Base-by-base conservation (phyloP, 2,329 filamentous ascomycete species). In the Colletotrichum plurivorum region DNA sequence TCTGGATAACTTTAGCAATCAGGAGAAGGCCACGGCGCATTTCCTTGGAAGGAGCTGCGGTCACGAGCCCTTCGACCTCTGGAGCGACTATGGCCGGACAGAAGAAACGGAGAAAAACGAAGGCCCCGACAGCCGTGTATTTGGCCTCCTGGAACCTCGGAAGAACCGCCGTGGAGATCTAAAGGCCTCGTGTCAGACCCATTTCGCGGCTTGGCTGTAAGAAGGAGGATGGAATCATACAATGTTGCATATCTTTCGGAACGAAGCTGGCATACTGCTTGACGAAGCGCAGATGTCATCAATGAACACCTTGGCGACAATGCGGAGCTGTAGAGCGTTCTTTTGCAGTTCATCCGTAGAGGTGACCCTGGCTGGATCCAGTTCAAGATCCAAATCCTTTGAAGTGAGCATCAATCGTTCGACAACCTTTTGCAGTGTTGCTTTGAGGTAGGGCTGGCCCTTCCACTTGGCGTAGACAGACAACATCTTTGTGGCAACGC, bases 381-480 rank as follows among this genome's bases (percentile, higher is more conserved):
- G 84, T 74, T 93, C 90, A 20, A 93, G 83, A 74, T 92, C 89
- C 1, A 93, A 81, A 69, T 92, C 89, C 71, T 91, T 88, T 0
- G 90, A 90, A 2, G 90, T 91, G 39, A 90, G 76, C 83, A 92
- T 90, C 49, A 93, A 81, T 57, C 90, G 83, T 75, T 92, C 89
- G 2, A 93, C 79, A 2, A 92, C 89, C 73, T 91, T 91, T 72
- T 91, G 89, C 10, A 93, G 81, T 1, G 90, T 92, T 15, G 84
- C 82, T 72, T 87, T 88, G 43, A 93, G 83, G 74, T 93, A 93
- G 4, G 84, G 77, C 16, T 85, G 81, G 13, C 90, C 90, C 78
- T 92, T 92, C 90, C 90, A 93, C 74, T 91, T 92, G 5, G 90
- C 90, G 73, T 92, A 93, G 8, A 92, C 85, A 0, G 90, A 92